Conservation (phyloP, 2,329 filamentous ascomycete species). For the Rasamsonia emersonii region DNA sequence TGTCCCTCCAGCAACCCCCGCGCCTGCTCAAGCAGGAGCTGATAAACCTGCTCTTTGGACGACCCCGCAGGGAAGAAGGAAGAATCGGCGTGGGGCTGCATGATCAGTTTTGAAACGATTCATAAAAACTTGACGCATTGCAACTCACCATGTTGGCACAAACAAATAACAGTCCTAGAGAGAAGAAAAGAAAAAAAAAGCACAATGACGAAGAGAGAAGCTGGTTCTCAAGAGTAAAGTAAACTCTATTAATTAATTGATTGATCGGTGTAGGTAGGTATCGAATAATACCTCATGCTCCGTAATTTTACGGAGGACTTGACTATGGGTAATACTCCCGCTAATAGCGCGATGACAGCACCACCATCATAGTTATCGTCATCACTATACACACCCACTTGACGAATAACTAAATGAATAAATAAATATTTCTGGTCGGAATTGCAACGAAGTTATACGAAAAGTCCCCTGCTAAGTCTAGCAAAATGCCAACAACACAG, state of each 20-base stretch:
- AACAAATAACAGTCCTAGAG: neutral
- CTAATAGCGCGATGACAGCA: no score
- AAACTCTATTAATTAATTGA: neutral
- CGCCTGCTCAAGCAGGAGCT: conserved; percentile 32
- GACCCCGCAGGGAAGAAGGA: conserved; percentile 32
- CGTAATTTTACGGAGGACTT: no score
- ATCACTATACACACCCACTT: no score
- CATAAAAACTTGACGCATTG: neutral
- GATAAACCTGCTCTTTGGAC: conserved; percentile 36
- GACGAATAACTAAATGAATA: no score
- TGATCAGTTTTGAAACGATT: neutral
- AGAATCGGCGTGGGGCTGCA: conserved; percentile 40
- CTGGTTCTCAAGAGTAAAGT: neutral
- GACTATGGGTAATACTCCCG: no score
- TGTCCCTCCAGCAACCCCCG: conserved; percentile 32
- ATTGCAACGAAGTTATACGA: no score
- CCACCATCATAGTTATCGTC: no score
- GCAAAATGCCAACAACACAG: no score
- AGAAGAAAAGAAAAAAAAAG: neutral
- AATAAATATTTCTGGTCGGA: no score
- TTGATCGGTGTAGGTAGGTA: conserved; percentile 1
- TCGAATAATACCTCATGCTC: neutral
- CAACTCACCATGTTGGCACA: neutral
- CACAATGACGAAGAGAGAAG: neutral
- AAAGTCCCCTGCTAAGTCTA: no score